phyloP scores from a whole-genome alignment of 2,329 filamentous ascomycete genomes.

The Penicillium sp. region DNA sequence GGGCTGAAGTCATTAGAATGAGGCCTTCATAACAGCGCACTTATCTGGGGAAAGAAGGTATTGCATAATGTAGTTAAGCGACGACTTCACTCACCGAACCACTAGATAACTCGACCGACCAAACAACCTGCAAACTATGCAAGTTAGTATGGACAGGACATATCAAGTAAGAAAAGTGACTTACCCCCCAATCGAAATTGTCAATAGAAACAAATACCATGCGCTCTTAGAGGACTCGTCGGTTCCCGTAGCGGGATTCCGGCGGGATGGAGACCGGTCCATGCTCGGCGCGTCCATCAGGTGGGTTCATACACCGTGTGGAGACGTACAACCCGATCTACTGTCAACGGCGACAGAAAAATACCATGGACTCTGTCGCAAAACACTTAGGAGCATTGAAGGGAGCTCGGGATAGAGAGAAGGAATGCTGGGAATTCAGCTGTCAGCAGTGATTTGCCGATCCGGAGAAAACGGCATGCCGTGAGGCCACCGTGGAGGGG shows the following conservation, averaged over 20 bases:
- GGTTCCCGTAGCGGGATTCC: conserved; percentile 30
- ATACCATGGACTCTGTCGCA: no score
- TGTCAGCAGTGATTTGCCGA: no score
- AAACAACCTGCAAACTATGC: conserved; percentile 74
- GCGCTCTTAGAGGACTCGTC: conserved; percentile 64
- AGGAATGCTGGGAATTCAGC: no score
- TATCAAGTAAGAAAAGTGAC: conserved; percentile 16
- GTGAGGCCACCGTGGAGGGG: conserved; percentile 1
- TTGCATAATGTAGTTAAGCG: neutral
- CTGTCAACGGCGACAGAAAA: no score
- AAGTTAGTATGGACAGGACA: neutral
- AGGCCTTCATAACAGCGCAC: no score
- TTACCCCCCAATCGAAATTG: conserved; percentile 71
- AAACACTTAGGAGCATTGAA: no score
- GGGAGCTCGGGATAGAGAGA: no score
- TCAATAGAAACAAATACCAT: conserved; percentile 81
- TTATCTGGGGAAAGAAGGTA: no score
- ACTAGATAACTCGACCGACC: conserved; percentile 91
- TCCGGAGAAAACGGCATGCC: neutral
- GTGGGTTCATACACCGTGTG: no score
- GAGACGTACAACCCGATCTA: no score
- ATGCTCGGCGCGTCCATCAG: no score
- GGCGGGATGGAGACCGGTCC: neutral
- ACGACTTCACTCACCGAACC: conserved; percentile 55
- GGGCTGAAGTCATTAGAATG: conserved; percentile 43